Evolutionary conservation across 2,329 filamentous ascomycete species (phyloP), one percentile per base, ranked within the genome.

Genomic region (Sclerotinia borealis): DNA sequence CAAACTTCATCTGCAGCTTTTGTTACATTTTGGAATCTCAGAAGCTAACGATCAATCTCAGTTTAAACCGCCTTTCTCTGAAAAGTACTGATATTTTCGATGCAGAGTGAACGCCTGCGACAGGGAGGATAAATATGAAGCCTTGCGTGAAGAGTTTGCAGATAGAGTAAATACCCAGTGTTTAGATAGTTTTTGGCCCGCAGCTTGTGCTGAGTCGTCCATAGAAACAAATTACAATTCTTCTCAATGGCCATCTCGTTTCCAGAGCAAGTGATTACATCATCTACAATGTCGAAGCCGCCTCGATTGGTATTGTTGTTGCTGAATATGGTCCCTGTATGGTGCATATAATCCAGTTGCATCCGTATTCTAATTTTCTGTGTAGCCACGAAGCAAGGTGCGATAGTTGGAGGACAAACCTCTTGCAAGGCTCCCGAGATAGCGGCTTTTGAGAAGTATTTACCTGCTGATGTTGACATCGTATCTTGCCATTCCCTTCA

Each of bases 371-470:
- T 71, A 49, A 69, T 68, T 22, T 39, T 58, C 13, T 61, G 19
- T 25, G 13, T 74, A 96, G 93, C 95, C 69, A 99, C 95, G 64
- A 98, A 97, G 76, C 84, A 95, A 73, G 90, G 91, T 68, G 95
- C 95, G 68, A 96, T 99, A 67, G 95, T 99, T 27, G 96, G 95
- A 65, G 95, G 95, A 10, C 95, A 99, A 76, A 99, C 95, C 0
- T 98, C 95, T 0, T 99, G 95, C 83, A 99, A 99, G 78, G 92
- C 92, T 55, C 95, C 95, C 25, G 95, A 99, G 77, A 95, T 99
- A 72, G 87, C 86, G 41, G 93, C 95, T 3, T 97, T 99, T 71
- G 93, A 98, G 72, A 86, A 87, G 69, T 85, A 96, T 77, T 85
- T 99, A 22, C 95, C 95, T 1, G 72, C 79, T 41, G 95, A 99